Evolutionary conservation across 2,329 filamentous ascomycete species (phyloP).

Genomic region (Phialophora verrucosa): DNA sequence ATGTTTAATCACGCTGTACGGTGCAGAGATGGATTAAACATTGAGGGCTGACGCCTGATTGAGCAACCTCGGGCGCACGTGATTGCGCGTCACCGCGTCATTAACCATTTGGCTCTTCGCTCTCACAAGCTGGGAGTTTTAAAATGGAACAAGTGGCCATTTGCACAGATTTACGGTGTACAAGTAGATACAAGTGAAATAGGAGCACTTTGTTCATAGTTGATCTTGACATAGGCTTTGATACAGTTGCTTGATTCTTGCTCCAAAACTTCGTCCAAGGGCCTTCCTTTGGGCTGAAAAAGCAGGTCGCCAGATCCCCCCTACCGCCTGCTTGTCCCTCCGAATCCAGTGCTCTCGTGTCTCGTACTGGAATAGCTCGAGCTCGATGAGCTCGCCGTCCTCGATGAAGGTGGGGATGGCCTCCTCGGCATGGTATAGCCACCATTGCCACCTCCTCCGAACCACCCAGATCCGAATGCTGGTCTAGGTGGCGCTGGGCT

Average conservation of each 20-base stretch:
- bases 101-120: neutral
- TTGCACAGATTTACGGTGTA: neutral
- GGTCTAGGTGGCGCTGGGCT: conserved; percentile 28
- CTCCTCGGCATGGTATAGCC: conserved; percentile 27
- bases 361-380: conserved; percentile 43
- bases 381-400: conserved; percentile 30
- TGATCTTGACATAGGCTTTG: neutral
- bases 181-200: no score
- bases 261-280: neutral
- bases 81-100: conserved; percentile 7
- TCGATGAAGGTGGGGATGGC: conserved; percentile 40
- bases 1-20: neutral
- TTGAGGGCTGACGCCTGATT: neutral
- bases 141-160: neutral
- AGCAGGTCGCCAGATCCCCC: conserved; percentile 5
- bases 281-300: neutral
- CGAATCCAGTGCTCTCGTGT: conserved; percentile 53
- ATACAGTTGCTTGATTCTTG: neutral
- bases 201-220: no score
- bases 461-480: conserved; percentile 27
- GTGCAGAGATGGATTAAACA: neutral
- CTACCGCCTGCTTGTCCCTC: conserved; percentile 51
- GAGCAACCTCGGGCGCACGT: neutral
- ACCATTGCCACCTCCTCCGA: conserved; percentile 42
- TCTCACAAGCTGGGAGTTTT: neutral